These are phyloP conservation scores for Berberis vulgaris DNA, from an alignment of 164 flowering plant species.

Conservation along the genomic window DNA sequence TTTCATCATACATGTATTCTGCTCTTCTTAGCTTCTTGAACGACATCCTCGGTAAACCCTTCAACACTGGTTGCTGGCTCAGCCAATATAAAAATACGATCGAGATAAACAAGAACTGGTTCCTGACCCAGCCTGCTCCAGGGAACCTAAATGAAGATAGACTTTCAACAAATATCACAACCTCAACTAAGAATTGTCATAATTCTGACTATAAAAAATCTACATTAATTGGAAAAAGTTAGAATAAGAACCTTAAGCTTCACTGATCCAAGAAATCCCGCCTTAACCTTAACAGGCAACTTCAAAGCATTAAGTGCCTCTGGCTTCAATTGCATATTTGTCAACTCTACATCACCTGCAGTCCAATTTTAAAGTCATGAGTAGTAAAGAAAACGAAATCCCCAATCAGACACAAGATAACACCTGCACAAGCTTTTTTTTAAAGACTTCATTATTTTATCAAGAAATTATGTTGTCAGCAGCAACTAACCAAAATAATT, in stretches of 20 bases:
- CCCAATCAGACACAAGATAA: too few relatives aligned
- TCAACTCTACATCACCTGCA: constrained; percentile 92
- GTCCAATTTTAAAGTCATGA: constrained; percentile 7
- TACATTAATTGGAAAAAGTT: not conserved
- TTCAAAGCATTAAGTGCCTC: constrained; percentile 97
- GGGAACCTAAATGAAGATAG: constrained; percentile 56
- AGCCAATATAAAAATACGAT: constrained; percentile 79
- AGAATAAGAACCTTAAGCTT: constrained; percentile 67
- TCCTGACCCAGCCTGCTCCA: constrained; percentile 99
- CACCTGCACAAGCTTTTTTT: too few relatives aligned
- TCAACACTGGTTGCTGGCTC: constrained; percentile 88
- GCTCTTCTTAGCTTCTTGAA: constrained; percentile 81
- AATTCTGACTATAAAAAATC: not conserved
- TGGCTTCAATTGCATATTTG: constrained; percentile 97
- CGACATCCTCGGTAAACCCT: constrained; percentile 70
- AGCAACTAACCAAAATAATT: too few relatives aligned
- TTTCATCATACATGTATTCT: constrained; percentile 56
- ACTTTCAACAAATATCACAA: not conserved
- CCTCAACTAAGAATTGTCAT: not conserved
- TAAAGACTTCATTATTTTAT: too few relatives aligned
- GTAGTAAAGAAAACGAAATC: not conserved
- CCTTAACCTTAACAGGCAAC: constrained; percentile 95
- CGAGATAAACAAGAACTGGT: constrained; percentile 84
- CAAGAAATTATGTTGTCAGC: too few relatives aligned
- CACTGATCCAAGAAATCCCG: constrained; percentile 98